Percentiles rank a stretch among this genome's conserved stretches.
phyloP scores from a whole-genome alignment of 163 green algal species.

The Prototheca wickerhamii region DNA sequence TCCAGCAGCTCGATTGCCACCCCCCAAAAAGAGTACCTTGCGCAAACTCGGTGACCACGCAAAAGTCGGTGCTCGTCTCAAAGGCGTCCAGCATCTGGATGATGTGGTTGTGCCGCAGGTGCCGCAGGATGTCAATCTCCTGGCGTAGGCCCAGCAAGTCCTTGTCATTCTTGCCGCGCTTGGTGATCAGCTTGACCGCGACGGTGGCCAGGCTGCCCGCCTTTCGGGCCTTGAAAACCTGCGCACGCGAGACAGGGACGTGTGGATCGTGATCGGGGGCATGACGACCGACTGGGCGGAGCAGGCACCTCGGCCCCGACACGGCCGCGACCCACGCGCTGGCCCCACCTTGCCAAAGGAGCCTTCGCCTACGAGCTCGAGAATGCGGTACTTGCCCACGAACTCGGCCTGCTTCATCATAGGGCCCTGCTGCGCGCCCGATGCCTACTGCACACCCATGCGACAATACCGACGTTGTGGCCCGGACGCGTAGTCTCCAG shows the following conservation, averaged over 20 bases:
- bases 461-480: too few species aligned
- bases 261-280: too few species aligned
- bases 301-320: too few species aligned
- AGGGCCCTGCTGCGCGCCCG: too few species aligned
- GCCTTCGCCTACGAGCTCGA: slow-evolving; percentile 89
- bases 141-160: slow-evolving; percentile 90
- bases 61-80: slow-evolving; percentile 95
- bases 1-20: background rate
- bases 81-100: slow-evolving; percentile 98
- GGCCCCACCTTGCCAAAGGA: slow-evolving; percentile 88
- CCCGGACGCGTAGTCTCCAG: too few species aligned
- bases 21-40: slow-evolving; percentile 59
- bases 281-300: too few species aligned
- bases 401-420: background rate
- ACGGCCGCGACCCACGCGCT: too few species aligned
- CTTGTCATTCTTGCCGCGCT: slow-evolving; percentile 92
- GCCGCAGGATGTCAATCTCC: slow-evolving; percentile 96
- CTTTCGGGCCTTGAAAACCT: slow-evolving; percentile 94
- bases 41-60: slow-evolving; percentile 91
- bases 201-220: slow-evolving; percentile 86
- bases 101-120: slow-evolving; percentile 92
- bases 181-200: slow-evolving; percentile 98
- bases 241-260: too few species aligned
- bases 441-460: too few species aligned
- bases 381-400: slow-evolving; percentile 73